Evolutionary conservation across 192 early-diverging fungal genomes (phyloP).

Genomic region (Podila epicladia): DNA sequence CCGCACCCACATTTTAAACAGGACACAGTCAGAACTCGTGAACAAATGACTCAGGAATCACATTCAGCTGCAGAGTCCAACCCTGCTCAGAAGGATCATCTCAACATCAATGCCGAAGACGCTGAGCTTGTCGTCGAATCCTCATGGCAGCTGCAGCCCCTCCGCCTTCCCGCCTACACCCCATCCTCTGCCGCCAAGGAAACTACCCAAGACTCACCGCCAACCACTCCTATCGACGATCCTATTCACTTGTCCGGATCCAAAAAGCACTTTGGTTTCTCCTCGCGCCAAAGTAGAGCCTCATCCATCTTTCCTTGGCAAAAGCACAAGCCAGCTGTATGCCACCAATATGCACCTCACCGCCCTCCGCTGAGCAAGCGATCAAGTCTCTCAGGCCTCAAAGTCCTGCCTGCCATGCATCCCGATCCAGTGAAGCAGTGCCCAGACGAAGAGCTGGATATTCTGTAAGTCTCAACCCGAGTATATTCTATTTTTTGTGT

Average conservation of each 20-base stretch:
- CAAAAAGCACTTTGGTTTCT: slow-evolving; percentile 49
- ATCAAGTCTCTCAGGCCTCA: slow-evolving; percentile 40
- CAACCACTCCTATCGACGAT: slow-evolving; percentile 34
- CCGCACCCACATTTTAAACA: not conserved
- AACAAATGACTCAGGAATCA: not conserved
- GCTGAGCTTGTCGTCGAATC: slow-evolving; percentile 33
- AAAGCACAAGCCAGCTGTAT: slow-evolving; percentile 46
- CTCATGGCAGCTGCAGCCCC: slow-evolving; percentile 39
- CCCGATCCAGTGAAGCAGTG: slow-evolving; percentile 27
- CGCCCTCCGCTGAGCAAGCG: slow-evolving; percentile 46
- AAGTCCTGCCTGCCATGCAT: slow-evolving; percentile 28
- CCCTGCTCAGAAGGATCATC: too few relatives aligned
- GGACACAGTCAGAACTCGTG: not conserved
- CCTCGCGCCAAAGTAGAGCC: slow-evolving; percentile 29
- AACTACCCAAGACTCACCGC: slow-evolving; percentile 13
- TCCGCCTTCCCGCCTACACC: slow-evolving; percentile 41
- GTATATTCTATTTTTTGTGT: not conserved
- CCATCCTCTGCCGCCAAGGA: slow-evolving; percentile 35
- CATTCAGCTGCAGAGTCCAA: not conserved
- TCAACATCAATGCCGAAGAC: not conserved
- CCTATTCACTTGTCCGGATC: slow-evolving; percentile 31
- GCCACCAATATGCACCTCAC: slow-evolving; percentile 46
- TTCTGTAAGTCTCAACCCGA: slow-evolving; percentile 12
- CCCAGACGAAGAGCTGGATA: slow-evolving; percentile 25
- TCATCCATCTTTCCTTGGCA: slow-evolving; percentile 50